Percentiles rank a stretch among this genome's conserved stretches.
Evolutionary conservation across 805 yeast species (phyloP).

Genomic region (Wickerhamiella sergipiensis): DNA sequence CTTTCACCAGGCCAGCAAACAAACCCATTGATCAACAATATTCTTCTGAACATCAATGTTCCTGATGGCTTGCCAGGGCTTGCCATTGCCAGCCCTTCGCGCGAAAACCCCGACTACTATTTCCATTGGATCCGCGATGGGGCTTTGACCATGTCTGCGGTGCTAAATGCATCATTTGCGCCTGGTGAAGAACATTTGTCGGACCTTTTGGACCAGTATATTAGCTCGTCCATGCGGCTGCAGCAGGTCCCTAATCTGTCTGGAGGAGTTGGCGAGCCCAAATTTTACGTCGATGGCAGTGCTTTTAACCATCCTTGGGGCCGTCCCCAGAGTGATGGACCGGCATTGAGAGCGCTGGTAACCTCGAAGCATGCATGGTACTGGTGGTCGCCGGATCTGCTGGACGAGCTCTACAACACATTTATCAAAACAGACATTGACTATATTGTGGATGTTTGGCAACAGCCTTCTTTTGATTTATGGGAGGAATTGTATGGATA

Average conservation of each 20-base stretch:
- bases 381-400: conserved; percentile 25
- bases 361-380: conserved; percentile 40
- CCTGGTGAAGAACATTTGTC: conserved; percentile 32
- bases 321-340: conserved; percentile 92
- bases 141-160: conserved; percentile 51
- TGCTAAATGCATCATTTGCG: conserved; percentile 29
- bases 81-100: conserved; percentile 78
- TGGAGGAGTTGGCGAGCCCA: conserved; percentile 90
- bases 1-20: background rate
- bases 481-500: conserved; percentile 79
- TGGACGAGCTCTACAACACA: conserved; percentile 29
- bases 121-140: conserved; percentile 88
- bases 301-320: conserved; percentile 71
- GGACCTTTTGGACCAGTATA: conserved; percentile 31
- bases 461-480: conserved; percentile 56
- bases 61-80: conserved; percentile 42
- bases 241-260: conserved; percentile 60
- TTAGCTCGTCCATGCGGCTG: conserved; percentile 41
- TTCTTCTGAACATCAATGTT: conserved; percentile 5
- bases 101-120: conserved; percentile 57
- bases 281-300: conserved; percentile 53
- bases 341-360: conserved; percentile 65
- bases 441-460: conserved; percentile 53
- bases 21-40: conserved; percentile 13
- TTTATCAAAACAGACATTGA: conserved; percentile 57